phyloP scores from a whole-genome alignment of 2,329 filamentous ascomycete genomes.

The Colletotrichum noveboracense region DNA sequence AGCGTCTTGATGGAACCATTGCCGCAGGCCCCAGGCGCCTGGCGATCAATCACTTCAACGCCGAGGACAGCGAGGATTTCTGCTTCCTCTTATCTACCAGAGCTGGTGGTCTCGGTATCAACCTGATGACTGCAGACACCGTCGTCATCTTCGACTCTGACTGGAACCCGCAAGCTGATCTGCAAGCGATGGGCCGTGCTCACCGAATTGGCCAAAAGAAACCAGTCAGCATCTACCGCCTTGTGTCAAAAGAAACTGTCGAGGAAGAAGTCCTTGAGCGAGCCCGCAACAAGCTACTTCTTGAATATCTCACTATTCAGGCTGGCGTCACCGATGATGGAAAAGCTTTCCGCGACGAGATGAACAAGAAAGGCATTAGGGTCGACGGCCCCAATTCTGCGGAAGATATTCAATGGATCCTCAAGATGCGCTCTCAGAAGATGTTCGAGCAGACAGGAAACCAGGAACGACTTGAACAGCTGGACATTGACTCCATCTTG shows the following conservation, averaged over 20 bases:
- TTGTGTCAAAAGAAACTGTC: constrained; percentile 97
- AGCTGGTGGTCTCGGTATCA: constrained; percentile 97
- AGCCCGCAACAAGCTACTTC: constrained; percentile 94
- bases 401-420: constrained; percentile 93
- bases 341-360: constrained; percentile 75
- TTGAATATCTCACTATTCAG: constrained; percentile 97
- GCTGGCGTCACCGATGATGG: constrained; percentile 96
- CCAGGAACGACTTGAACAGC: constrained; percentile 93
- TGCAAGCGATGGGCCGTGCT: constrained; percentile 97
- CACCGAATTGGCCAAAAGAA: constrained; percentile 97
- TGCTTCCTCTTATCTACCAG: constrained; percentile 95
- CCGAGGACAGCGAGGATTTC: constrained; percentile 94
- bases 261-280: constrained; percentile 97
- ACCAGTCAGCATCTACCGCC: constrained; percentile 93
- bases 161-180: constrained; percentile 98
- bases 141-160: constrained; percentile 98
- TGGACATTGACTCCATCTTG: constrained; percentile 96
- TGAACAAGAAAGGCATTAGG: constrained; percentile 77
- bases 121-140: constrained; percentile 97
- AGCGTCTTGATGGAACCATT: constrained; percentile 94
- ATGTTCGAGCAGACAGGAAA: constrained; percentile 99
- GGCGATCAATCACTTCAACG: constrained; percentile 98
- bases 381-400: constrained; percentile 85
- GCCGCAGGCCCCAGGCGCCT: constrained; percentile 85
- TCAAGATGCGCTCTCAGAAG: constrained; percentile 97